phyloP scores from a whole-genome alignment of 2,329 filamentous ascomycete species.

The Apiospora arundinis region DNA sequence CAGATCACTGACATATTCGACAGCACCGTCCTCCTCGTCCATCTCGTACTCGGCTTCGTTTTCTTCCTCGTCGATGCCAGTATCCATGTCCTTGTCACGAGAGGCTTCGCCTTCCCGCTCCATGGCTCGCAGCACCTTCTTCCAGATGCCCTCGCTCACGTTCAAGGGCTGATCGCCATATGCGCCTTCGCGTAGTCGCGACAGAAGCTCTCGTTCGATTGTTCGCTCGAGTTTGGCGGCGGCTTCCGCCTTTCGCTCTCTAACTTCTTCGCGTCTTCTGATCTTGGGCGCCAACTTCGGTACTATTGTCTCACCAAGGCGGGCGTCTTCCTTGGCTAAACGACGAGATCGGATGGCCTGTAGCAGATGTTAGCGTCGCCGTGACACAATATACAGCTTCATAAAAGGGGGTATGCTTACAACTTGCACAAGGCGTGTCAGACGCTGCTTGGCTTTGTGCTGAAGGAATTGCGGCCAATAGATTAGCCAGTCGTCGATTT shows the following conservation, averaged over 20 bases:
- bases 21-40: conserved; percentile 70
- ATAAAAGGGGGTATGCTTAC: conserved; percentile 44
- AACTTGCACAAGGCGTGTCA: conserved; percentile 92
- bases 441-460: conserved; percentile 95
- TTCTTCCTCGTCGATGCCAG: conserved; percentile 81
- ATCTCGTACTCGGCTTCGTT: conserved; percentile 72
- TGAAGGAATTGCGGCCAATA: conserved; percentile 95
- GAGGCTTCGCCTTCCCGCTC: conserved; percentile 85
- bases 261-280: conserved; percentile 73
- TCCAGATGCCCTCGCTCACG: conserved; percentile 94
- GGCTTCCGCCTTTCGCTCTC: conserved; percentile 78
- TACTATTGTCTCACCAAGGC: conserved; percentile 86
- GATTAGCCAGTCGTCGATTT: conserved; percentile 83
- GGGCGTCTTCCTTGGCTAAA: conserved; percentile 86
- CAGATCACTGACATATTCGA: conserved; percentile 93
- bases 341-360: conserved; percentile 37
- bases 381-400: background rate
- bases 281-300: conserved; percentile 93
- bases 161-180: conserved; percentile 96
- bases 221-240: conserved; percentile 94
- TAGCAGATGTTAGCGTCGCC: background rate
- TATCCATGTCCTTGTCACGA: conserved; percentile 86
- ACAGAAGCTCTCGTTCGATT: conserved; percentile 93
- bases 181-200: conserved; percentile 86
- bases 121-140: conserved; percentile 90